Evolutionary conservation across 2,329 filamentous ascomycete species (phyloP), one percentile per base, ranked within the genome.

Genomic region (Aspergillus sp.): DNA sequence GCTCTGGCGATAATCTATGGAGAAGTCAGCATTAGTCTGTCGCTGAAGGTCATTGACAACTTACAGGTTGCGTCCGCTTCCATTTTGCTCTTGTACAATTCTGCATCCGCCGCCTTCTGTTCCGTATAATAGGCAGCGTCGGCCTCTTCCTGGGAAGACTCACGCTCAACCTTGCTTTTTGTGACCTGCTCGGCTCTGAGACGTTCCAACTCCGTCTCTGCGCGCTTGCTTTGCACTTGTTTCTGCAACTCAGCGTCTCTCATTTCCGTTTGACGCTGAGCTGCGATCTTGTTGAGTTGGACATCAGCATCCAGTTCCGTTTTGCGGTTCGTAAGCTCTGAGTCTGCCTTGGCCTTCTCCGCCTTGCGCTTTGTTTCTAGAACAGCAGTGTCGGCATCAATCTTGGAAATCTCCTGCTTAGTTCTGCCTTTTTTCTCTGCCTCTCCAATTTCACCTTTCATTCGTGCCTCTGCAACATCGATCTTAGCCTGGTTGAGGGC

Each of bases 361-460:
- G 89, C 88, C 72, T 94, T 92, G 53, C 91, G 88, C 72, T 94
- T 88, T 0, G 91, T 95, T 80, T 94, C 92, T 62, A 91, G 85
- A 1, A 95, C 90, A 1, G 91, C 91, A 1, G 91, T 96, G 68
- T 91, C 88, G 65, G 91, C 91, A 74, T 93, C 87, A 78, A 96
- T 96, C 80, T 92, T 94, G 68, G 91, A 91, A 45, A 96, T 90
- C 71, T 93, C 89, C 57, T 92, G 90, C 73, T 95, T 92, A 64
- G 92, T 90, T 69, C 91, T 85, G 65, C 91, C 91, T 70, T 88
- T 86, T 70, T 91, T 89, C 73, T 92, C 83, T 23, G 91, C 88
- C 75, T 95, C 91, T 60, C 78, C 78, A 30, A 80, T 78, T 60
- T 80, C 88, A 70, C 90, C 88, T 65, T 89, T 74, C 76, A 86